Evolutionary conservation across 192 early-diverging fungal genomes (phyloP), one percentile per base, ranked within the genome.

Genomic region (Linderina pennispora): DNA sequence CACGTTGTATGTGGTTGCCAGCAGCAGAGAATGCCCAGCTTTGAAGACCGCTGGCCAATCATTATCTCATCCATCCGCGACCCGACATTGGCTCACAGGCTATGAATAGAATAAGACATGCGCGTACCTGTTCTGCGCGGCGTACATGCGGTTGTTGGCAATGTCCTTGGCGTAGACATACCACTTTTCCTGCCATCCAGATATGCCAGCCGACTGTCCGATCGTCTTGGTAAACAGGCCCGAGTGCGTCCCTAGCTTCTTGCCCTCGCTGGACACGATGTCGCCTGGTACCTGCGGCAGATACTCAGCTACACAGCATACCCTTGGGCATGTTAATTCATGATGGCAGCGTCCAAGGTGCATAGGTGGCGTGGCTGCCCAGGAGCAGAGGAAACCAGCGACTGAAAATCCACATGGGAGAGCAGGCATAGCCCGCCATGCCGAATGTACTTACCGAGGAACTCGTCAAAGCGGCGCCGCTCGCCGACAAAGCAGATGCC

Each of bases 401-500:
- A n/a, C n/a, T n/a, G n/a, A n/a, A n/a, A n/a, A n/a, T n/a, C n/a
- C n/a, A n/a, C n/a, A n/a, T n/a, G n/a, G n/a, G n/a, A n/a, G n/a
- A n/a, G n/a, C n/a, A n/a, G n/a, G n/a, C n/a, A n/a, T n/a, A n/a
- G n/a, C n/a, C n/a, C n/a, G n/a, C n/a, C n/a, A n/a, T n/a, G n/a
- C 40, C 50, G 26, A 42, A 8, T 20, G 5, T 40, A 8, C 58
- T 75, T 52, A 58, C 66, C 75, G 24, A 92, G 46, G 48, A 98
- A 95, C 14, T 82, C 76, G 4, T 83, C 76, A 65, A 92, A 98
- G 20, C 62, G 58, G 1, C 70, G 70, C 2, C 83, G 76, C 50
- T 92, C 83, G 5, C 92, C 92, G 3, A 98, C 82, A 78, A 98
- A 95, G 45, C 94, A 98, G 15, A 98, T 90, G 0, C 94, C 94